These are phyloP conservation scores for Astrothelium macrocarpum DNA, from an alignment of 495 filamentous ascomycete species.

Conservation along the genomic window DNA sequence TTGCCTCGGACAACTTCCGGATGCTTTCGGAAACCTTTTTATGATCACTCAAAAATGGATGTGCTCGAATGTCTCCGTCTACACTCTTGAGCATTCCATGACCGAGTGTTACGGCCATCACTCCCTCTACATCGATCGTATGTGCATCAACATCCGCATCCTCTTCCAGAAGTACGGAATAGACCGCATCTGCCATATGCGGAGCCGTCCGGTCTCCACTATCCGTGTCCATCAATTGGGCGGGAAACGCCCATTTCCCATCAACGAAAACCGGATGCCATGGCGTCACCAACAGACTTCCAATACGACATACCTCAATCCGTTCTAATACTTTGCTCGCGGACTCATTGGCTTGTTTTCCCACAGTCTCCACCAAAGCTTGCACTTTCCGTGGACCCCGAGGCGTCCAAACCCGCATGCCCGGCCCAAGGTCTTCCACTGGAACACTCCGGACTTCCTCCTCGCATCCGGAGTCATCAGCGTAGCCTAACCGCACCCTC, in stretches of 20 bases:
- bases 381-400: not conserved
- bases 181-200: not conserved
- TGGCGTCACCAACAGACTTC: constrained; percentile 2
- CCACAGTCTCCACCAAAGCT: constrained; percentile 3
- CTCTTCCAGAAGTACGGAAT: constrained; percentile 7
- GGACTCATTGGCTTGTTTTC: not conserved
- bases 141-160: constrained; percentile 7
- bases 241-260: constrained; percentile 6
- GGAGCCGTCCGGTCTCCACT: not conserved
- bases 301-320: not conserved
- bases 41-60: constrained; percentile 8
- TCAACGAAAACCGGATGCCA: constrained; percentile 7
- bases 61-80: constrained; percentile 1
- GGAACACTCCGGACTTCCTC: not conserved
- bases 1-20: not conserved
- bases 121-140: not conserved
- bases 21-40: not conserved
- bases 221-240: not conserved
- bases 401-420: constrained; percentile 6
- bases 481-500: not conserved
- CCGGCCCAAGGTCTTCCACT: not conserved
- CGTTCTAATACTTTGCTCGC: not conserved
- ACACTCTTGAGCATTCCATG: constrained; percentile 7
- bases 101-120: constrained; percentile 4
- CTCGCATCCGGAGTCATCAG: not conserved